Evolutionary conservation across 441 rosid genomes (phyloP), one percentile per base, ranked within the genome.

Genomic region (Iberis amara): DNA sequence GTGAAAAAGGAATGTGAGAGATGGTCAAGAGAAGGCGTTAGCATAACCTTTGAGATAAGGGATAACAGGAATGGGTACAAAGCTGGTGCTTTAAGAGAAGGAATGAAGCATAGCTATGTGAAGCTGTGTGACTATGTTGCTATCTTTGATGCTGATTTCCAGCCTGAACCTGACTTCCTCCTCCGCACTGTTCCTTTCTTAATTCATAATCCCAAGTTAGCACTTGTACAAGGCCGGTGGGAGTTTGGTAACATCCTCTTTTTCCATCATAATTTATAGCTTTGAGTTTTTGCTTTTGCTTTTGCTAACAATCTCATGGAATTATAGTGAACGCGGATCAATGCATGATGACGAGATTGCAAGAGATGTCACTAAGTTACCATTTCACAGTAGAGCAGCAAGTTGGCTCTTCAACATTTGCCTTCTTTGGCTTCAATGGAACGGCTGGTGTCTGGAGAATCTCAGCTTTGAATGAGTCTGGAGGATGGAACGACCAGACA

Each of bases 211-310:
- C 78, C 82, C 1, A 64, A 80, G 32, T 61, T 83, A 46, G 85
- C 69, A 6, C 90, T 83, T 21, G 90, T 80, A 21, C 86, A 83
- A 72, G 76, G 85, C 59, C 90, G 90, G 28, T 83, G 90, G 90
- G 78, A 76, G 57, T 83, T 83, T 51, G 90, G 90, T 83, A 74
- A 56, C 11, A 31, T 33, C 11, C 61, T 47, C 27, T 42, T 12
- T 21, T 4, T 45, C 11, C 38, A 35, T 36, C 21, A 18, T 18
- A 18, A 1, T 18, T 3, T 18, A 18, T 18, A 18, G 24, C 39
- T 24, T 38, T 47, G 37, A 51, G 39, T 11, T 8, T 38, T 52
- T 18, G 21, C 21, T 18, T 18, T 26, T 48, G 1, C 18, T 40
- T 36, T 43, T 61, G 18, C 7, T 33, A 59, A 59, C 41, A 15